Conservation (phyloP, 2,329 filamentous ascomycete genomes). For the Penicillium sp. region DNA sequence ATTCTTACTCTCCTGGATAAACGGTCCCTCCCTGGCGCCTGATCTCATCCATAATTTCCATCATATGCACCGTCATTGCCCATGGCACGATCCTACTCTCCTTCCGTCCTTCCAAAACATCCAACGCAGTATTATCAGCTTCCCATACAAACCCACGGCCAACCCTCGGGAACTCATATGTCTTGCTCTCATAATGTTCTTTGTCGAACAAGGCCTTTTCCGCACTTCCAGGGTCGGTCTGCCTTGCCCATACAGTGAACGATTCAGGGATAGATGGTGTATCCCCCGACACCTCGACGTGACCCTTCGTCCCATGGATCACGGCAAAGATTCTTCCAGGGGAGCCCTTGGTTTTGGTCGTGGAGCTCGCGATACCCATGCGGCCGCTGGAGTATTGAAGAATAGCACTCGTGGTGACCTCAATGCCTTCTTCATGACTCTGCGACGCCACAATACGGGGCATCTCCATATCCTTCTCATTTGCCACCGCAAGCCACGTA, state of each 20-base stretch:
- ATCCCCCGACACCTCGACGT: slow-evolving; percentile 9
- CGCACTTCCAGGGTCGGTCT: background rate
- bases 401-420: slow-evolving; percentile 38
- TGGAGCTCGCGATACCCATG: slow-evolving; percentile 46
- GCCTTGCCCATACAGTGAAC: slow-evolving; percentile 12
- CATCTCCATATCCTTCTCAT: slow-evolving; percentile 4
- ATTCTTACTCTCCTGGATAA: slow-evolving; percentile 16
- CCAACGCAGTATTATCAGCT: slow-evolving; percentile 27
- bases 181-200: slow-evolving; percentile 18
- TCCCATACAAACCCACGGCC: slow-evolving; percentile 37
- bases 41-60: slow-evolving; percentile 52
- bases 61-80: slow-evolving; percentile 47
- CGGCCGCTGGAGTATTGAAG: slow-evolving; percentile 42
- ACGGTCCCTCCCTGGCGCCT: slow-evolving; percentile 34
- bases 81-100: slow-evolving; percentile 50
- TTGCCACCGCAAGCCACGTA: slow-evolving; percentile 12
- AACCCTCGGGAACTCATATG: slow-evolving; percentile 12
- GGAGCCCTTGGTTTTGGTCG: slow-evolving; percentile 23
- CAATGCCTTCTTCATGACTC: slow-evolving; percentile 25
- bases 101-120: slow-evolving; percentile 28
- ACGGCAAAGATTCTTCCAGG: background rate
- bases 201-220: background rate
- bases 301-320: slow-evolving; percentile 21
- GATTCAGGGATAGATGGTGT: slow-evolving; percentile 5
- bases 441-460: slow-evolving; percentile 10